Conservation (phyloP, 345 rosid genomes). For the Eucalyptus polyanthemos region DNA sequence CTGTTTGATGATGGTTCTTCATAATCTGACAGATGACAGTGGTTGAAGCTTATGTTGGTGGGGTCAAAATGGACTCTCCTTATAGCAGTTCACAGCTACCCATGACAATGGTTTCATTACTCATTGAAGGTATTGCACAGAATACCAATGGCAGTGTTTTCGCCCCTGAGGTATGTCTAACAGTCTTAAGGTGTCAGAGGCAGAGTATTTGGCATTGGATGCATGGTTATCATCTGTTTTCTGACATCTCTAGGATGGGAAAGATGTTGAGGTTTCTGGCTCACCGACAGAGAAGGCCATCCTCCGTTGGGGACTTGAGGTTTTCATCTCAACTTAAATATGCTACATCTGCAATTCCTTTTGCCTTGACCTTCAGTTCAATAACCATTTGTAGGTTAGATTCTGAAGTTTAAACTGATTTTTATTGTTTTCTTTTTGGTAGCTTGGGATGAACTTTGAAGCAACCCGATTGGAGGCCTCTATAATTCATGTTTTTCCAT, state of each 20-base stretch:
- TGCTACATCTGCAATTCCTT: background rate
- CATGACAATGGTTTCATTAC: background rate
- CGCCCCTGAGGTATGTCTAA: background rate
- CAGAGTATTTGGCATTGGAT: background rate
- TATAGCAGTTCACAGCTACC: background rate
- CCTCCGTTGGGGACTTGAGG: conserved; percentile 24
- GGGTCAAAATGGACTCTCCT: background rate
- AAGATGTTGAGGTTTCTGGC: conserved; percentile 17
- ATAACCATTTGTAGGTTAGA: background rate
- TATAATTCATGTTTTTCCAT: conserved; percentile 18
- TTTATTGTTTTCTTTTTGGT: background rate
- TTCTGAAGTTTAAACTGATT: background rate
- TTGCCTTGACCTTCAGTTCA: background rate
- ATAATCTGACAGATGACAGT: background rate
- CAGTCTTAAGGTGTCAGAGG: background rate
- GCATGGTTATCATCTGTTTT: background rate
- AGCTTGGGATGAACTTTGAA: conserved; percentile 15
- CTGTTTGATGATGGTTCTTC: background rate
- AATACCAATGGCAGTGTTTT: conserved; percentile 21
- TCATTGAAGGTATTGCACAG: conserved; percentile 12
- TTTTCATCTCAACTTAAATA: background rate
- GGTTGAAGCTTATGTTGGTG: background rate
- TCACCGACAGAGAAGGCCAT: conserved; percentile 46
- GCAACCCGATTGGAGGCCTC: background rate
- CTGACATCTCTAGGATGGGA: background rate